Base-by-base conservation (phyloP, 2,329 filamentous ascomycete species). In the Fusarium sp. region DNA sequence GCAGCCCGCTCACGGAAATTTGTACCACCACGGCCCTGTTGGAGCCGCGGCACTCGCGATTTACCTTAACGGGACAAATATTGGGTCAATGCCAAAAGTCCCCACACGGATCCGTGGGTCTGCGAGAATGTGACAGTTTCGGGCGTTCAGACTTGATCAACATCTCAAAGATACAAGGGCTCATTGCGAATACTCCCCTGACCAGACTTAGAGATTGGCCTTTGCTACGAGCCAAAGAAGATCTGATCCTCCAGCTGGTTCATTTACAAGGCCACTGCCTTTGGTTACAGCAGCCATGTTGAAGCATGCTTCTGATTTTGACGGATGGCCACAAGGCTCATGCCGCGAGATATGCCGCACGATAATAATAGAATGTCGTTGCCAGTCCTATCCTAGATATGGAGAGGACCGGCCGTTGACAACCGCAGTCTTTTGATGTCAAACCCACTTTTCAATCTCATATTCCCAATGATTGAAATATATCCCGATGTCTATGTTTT, bases 351-450 rank as follows among this genome's bases (percentile, higher is more conserved):
- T 67, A 75, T 67, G 59, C 64, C 45, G 51, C 59, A 57, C 42
- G 74, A 66, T 71, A 76, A 69, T 71, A 75, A 69, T 75, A 76
- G 71, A 75, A 58, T 70, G 22, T 60, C 61, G 30, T 61, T 68
- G 54, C 55, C 28, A 50, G 56, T 26, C 36, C 26, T 45, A 57
- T 42, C 42, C 68, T 51, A n/a, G n/a, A n/a, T n/a, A 51, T 31
- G 24, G 55, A 68, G 61, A 42, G 22, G 38, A 33, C 51, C 22
- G 15, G 44, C 30, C 38, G 50, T 47, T 65, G 55, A 53, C 60
- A 57, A 70, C 31, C 33, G 39, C 50, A 54, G 22, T 24, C 20
- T 48, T 61, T 60, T 62, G 44, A 33, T 38, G 36, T 39, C 61
- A 59, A 68, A 48, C 38, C 24, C 33, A 42, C 35, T 31, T n/a